Percentiles rank a stretch among this genome's conserved stretches.
phyloP scores from a whole-genome alignment of 129 eudicot genomes.

The Helichrysum umbraculigerum region DNA sequence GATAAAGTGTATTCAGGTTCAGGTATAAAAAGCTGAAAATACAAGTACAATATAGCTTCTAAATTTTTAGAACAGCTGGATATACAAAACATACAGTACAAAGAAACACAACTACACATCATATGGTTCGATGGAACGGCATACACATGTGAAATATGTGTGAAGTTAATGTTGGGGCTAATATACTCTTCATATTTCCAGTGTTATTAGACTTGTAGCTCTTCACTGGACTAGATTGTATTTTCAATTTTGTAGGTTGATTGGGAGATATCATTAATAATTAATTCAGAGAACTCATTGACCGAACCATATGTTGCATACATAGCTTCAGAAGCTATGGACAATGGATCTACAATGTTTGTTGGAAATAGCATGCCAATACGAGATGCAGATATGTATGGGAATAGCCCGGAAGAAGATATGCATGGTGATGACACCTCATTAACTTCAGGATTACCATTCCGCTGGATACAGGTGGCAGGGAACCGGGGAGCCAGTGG shows the following conservation, averaged over 20 bases:
- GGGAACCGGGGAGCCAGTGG: slow-evolving; percentile 98
- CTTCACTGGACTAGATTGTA: neutral
- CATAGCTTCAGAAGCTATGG: slow-evolving; percentile 49
- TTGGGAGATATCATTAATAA: slow-evolving; percentile 66
- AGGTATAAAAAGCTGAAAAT: neutral
- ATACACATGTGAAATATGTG: neutral
- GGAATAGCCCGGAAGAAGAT: slow-evolving; percentile 42
- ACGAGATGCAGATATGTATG: slow-evolving; percentile 93
- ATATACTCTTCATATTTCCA: neutral
- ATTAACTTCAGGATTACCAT: slow-evolving; percentile 53
- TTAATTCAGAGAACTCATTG: slow-evolving; percentile 59
- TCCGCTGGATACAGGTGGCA: slow-evolving; percentile 61
- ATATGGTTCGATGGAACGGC: neutral
- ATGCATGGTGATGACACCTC: slow-evolving; percentile 26
- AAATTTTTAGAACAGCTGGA: neutral
- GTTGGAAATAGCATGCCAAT: slow-evolving; percentile 95
- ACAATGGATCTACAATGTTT: slow-evolving; percentile 64
- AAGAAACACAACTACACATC: neutral
- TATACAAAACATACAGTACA: neutral
- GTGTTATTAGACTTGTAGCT: no score
- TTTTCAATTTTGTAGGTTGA: slow-evolving; percentile 52
- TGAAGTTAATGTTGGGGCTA: neutral
- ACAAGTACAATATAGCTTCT: neutral
- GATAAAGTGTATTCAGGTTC: neutral
- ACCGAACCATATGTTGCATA: slow-evolving; percentile 88